Conservation (phyloP, 2,329 filamentous ascomycete genomes). For the Rugonectria rugulosa region DNA sequence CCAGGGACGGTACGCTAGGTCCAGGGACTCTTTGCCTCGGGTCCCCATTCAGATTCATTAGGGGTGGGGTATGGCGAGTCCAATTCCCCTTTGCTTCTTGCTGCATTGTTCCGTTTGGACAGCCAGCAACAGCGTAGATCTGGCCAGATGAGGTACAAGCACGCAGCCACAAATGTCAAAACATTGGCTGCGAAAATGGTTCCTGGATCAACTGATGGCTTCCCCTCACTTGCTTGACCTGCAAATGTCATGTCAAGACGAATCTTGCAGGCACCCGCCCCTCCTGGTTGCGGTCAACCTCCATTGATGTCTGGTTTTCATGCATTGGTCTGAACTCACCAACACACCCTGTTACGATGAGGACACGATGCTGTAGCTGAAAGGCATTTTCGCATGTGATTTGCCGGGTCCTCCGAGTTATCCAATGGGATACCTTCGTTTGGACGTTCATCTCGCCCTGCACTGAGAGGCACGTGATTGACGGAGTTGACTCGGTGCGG, state of each 20-base stretch:
- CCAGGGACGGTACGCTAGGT: slow-evolving; percentile 13
- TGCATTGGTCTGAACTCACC: background rate
- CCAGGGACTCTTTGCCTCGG: slow-evolving; percentile 6
- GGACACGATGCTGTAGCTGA: slow-evolving; percentile 28
- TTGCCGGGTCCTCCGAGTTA: slow-evolving; percentile 29
- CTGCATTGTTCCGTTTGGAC: background rate
- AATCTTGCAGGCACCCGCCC: slow-evolving; percentile 13
- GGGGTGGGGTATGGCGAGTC: slow-evolving; percentile 5
- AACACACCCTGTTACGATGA: background rate
- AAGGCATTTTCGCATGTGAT: slow-evolving; percentile 44
- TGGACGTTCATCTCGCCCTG: slow-evolving; percentile 19
- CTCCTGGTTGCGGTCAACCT: background rate
- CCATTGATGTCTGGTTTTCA: background rate
- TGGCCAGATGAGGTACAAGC: no score
- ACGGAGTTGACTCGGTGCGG: slow-evolving; percentile 19
- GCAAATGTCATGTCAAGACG: background rate
- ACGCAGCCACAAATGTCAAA: no score
- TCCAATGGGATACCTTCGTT: slow-evolving; percentile 30
- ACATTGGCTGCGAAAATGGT: no score
- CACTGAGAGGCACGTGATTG: slow-evolving; percentile 30
- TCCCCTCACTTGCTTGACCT: no score
- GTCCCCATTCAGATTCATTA: slow-evolving; percentile 7
- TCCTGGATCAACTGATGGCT: no score
- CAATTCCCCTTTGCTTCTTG: slow-evolving; percentile 8
- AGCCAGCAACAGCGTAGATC: background rate